Conservation (phyloP, 768 basidiomycete genomes). For the Russula dissimulans region DNA sequence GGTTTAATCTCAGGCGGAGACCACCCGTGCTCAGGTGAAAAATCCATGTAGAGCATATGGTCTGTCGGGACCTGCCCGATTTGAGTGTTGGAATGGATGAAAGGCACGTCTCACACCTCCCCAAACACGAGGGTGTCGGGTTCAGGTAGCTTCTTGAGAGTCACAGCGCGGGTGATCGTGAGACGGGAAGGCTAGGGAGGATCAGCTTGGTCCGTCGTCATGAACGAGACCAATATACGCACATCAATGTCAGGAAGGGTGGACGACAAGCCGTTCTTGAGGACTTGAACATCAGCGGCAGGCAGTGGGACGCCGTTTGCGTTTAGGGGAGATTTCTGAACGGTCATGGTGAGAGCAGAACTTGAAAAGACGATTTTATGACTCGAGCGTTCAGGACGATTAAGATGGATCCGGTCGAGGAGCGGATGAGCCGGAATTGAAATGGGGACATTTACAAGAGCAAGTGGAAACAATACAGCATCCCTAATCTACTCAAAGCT, state of each 20-base stretch:
- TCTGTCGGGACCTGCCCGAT: slow-evolving; percentile 48
- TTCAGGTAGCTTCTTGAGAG: slow-evolving; percentile 42
- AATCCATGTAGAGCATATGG: slow-evolving; percentile 68
- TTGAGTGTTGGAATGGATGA: not conserved
- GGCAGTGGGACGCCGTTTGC: slow-evolving; percentile 11
- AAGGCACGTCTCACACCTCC: slow-evolving; percentile 31
- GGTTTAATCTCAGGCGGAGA: slow-evolving; percentile 64
- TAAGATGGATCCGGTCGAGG: not conserved
- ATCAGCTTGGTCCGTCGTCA: not conserved
- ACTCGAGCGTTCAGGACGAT: no score
- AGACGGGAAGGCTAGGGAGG: slow-evolving; percentile 45
- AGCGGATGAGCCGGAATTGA: no score
- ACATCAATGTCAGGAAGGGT: slow-evolving; percentile 16
- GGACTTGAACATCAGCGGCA: slow-evolving; percentile 1
- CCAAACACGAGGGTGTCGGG: slow-evolving; percentile 48
- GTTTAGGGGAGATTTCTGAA: slow-evolving; percentile 6
- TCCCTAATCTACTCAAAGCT: slow-evolving; percentile 48
- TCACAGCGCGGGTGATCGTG: slow-evolving; percentile 35
- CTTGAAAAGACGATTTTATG: not conserved
- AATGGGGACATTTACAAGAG: no score
- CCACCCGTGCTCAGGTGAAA: slow-evolving; percentile 59
- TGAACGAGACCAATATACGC: not conserved
- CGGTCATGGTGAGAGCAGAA: not conserved
- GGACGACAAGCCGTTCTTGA: slow-evolving; percentile 14
- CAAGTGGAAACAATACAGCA: no score